A percentile compares a stretch with the other conserved stretches of the same genome.
phyloP scores from a whole-genome alignment of 1,139 yeast genomes.

The Lodderomyces margitis region DNA sequence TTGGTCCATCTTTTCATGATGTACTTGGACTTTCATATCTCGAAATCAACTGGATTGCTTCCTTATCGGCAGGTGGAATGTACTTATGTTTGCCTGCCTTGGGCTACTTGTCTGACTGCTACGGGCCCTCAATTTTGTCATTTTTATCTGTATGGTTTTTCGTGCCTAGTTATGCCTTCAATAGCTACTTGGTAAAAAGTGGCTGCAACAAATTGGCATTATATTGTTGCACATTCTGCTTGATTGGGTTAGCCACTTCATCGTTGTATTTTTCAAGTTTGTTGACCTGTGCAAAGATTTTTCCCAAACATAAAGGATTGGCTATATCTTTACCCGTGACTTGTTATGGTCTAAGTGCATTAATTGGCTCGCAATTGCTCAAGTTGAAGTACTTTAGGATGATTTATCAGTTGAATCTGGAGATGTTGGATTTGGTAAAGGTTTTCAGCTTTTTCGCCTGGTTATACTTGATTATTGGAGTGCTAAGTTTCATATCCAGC shows the following conservation, averaged over 20 bases:
- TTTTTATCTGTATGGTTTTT: constrained; percentile 61
- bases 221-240: constrained; percentile 37
- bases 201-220: constrained; percentile 16
- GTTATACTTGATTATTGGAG: constrained; percentile 55
- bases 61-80: constrained; percentile 76
- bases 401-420: constrained; percentile 34
- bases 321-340: constrained; percentile 89
- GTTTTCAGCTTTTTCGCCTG: constrained; percentile 60
- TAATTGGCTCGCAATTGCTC: constrained; percentile 58
- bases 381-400: constrained; percentile 38
- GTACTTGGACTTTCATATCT: constrained; percentile 61
- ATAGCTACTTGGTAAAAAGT: constrained; percentile 17
- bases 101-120: constrained; percentile 81
- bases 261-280: constrained; percentile 75
- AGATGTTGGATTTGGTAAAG: constrained; percentile 14
- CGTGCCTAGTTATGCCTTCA: constrained; percentile 68
- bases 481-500: constrained; percentile 60
- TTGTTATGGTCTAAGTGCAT: constrained; percentile 78
- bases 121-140: constrained; percentile 78
- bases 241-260: constrained; percentile 80
- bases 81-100: constrained; percentile 79
- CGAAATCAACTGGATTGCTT: constrained; percentile 75
- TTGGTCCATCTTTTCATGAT: constrained; percentile 66
- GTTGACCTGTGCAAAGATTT: constrained; percentile 80
- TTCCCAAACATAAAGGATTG: constrained; percentile 70